Evolutionary conservation across 2,329 filamentous ascomycete species (phyloP), one percentile per base, ranked within the genome.

Genomic region (Aspergillus sp.): DNA sequence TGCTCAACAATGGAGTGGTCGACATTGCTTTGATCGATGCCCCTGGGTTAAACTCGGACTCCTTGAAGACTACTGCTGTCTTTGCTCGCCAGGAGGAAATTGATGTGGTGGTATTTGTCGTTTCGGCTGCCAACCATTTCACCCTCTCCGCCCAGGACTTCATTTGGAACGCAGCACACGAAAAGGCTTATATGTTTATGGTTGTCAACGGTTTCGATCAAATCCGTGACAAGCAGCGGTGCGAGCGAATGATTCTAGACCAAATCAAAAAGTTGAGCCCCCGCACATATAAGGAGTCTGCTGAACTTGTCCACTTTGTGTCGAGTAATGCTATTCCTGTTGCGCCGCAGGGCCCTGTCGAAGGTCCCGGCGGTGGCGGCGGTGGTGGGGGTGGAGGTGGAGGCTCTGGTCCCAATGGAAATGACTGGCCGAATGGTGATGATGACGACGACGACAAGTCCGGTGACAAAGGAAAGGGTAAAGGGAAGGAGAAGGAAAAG

Each of bases 131-230:
- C 24, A 99, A 99, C 65, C 95, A 99, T 75, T 98, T 99, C 71
- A 99, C 95, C 0, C 86, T 96, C 54, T 96, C 95, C 1, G 93
- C 95, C n/a, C 96, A 90, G 75, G 95, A 99, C 68, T 99, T 99
- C 70, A 96, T 99, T 61, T 90, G 90, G 81, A 93, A 93, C 51
- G 95, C 95, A 2, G 95, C 95, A 0, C 87, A 93, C 41, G 95
- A 99, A 71, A 99, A 99, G 77, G 93, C 95, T 0, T 99, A 99
- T 71, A 93, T 99, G 61, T 99, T 99, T 74, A 96, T 99, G 75
- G 95, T 99, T 13, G 95, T 99, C 64, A 99, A 99, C 72, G 93
- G 93, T 17, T 99, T 92, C 68, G 95, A 99, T 75, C 89, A 89
- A 60, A 98, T 99, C 67, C 84, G 89, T 62, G 93, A 98, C 75